Conservation (phyloP, 2,329 filamentous ascomycete species). For the Diplocarpon mali region DNA sequence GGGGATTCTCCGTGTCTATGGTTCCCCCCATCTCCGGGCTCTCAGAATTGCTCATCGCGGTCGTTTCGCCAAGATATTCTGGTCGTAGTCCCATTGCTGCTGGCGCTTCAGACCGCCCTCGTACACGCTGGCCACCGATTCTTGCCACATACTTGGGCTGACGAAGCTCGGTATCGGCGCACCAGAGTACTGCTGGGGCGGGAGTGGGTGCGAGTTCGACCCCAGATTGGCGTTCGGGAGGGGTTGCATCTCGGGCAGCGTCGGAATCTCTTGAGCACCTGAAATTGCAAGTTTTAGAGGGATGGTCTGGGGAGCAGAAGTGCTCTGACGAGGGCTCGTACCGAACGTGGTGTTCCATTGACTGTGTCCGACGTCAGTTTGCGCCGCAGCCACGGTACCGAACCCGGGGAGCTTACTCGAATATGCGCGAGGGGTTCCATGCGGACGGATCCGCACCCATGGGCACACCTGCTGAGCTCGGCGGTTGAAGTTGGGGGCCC, state of each 20-base stretch:
- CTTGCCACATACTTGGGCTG: constrained; percentile 63
- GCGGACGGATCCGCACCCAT: constrained; percentile 52
- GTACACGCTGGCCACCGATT: constrained; percentile 59
- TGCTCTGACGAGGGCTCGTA: constrained; percentile 32
- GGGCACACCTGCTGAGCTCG: constrained; percentile 43
- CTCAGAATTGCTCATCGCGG: constrained; percentile 15
- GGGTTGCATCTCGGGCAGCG: constrained; percentile 35
- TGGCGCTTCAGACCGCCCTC: constrained; percentile 51
- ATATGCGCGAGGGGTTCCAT: constrained; percentile 83
- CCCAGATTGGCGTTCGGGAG: constrained; percentile 36
- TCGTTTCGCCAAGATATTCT: constrained; percentile 21
- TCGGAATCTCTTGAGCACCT: constrained; percentile 37
- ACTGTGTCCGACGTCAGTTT: constrained; percentile 37
- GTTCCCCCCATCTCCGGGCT: not conserved
- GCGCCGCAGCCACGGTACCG: not conserved
- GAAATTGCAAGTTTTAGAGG: constrained; percentile 28
- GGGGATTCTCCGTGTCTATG: not conserved
- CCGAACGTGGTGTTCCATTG: constrained; percentile 96
- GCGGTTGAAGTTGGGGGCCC: constrained; percentile 40
- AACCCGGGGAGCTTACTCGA: constrained; percentile 57
- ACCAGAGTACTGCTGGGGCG: constrained; percentile 41
- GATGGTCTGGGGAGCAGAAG: constrained; percentile 26
- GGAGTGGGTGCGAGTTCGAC: constrained; percentile 35
- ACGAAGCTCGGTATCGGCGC: constrained; percentile 48
- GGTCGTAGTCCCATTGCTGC: constrained; percentile 37